Evolutionary conservation across 352 stramenopile species (phyloP).

Genomic region (Globisporangium mamillatum): DNA sequence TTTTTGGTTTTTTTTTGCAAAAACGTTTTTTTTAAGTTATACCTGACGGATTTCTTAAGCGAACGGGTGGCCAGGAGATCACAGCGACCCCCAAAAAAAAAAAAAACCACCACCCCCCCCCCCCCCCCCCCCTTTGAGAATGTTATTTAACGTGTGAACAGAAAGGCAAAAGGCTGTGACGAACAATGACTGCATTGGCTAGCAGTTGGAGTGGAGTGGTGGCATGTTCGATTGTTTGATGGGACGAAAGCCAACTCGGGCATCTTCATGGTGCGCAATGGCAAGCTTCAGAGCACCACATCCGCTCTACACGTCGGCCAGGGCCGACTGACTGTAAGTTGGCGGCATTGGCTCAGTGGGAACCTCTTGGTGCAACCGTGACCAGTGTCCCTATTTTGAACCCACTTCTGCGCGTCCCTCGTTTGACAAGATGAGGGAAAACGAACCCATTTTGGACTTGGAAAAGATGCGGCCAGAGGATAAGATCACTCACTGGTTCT

Average conservation of each 20-base stretch:
- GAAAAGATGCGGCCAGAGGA: slow-evolving; percentile 1
- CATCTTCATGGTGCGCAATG: too few species aligned
- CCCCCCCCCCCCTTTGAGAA: not conserved
- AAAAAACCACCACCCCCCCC: too few species aligned
- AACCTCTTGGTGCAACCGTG: not conserved
- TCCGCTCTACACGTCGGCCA: too few species aligned
- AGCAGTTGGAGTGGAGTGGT: not conserved
- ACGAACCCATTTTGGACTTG: slow-evolving; percentile 3
- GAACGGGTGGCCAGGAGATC: too few species aligned
- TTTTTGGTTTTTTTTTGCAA: too few species aligned
- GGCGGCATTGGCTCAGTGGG: too few species aligned
- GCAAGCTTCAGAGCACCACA: too few species aligned
- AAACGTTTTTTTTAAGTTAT: too few species aligned
- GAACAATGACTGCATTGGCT: too few species aligned
- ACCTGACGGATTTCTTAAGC: too few species aligned
- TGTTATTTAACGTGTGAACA: slow-evolving; percentile 13
- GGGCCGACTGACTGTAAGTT: too few species aligned
- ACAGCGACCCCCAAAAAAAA: too few species aligned
- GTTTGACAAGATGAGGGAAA: not conserved
- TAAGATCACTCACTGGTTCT: slow-evolving; percentile 2
- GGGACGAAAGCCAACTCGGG: not conserved
- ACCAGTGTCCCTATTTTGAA: slow-evolving; percentile 5
- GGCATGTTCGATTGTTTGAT: not conserved
- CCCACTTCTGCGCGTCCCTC: not conserved
- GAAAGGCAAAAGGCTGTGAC: not conserved